These are phyloP conservation scores for Dactylella cylindrospora DNA, from an alignment of 2,329 filamentous ascomycete species.

Conservation along the genomic window DNA sequence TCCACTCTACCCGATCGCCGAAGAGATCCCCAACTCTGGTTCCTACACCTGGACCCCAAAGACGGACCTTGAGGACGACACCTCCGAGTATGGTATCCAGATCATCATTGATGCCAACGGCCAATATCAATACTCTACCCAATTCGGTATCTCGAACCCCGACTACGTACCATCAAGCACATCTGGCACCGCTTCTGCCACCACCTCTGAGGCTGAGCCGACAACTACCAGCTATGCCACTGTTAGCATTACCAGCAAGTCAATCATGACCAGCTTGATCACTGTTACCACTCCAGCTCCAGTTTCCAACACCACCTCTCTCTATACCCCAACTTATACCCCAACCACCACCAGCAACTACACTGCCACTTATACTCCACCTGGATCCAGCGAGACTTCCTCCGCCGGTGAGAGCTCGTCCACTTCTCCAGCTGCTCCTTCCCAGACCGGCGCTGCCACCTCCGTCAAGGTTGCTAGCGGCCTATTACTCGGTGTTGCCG, in stretches of 20 bases:
- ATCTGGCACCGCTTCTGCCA: slow-evolving; percentile 21
- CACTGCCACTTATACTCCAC: slow-evolving; percentile 11
- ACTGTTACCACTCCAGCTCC: slow-evolving; percentile 31
- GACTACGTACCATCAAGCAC: slow-evolving; percentile 24
- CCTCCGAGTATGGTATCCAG: slow-evolving; percentile 62
- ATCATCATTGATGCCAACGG: slow-evolving; percentile 63
- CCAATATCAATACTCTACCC: slow-evolving; percentile 64
- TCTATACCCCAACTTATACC: slow-evolving; percentile 27
- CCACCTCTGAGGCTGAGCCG: slow-evolving; percentile 22
- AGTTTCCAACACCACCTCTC: slow-evolving; percentile 38
- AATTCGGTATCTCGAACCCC: slow-evolving; percentile 62
- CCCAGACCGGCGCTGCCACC: slow-evolving; percentile 45
- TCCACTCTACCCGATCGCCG: slow-evolving; percentile 56
- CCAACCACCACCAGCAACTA: slow-evolving; percentile 14
- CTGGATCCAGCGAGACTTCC: slow-evolving; percentile 1
- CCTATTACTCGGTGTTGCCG: slow-evolving; percentile 45
- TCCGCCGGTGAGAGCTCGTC: slow-evolving; percentile 3
- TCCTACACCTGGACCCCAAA: slow-evolving; percentile 60
- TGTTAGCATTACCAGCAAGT: slow-evolving; percentile 44
- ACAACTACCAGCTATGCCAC: slow-evolving; percentile 44
- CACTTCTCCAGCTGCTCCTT: slow-evolving; percentile 17
- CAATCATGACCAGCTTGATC: slow-evolving; percentile 45
- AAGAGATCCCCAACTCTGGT: slow-evolving; percentile 61
- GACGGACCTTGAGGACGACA: slow-evolving; percentile 56
- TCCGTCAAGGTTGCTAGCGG: slow-evolving; percentile 46